Base-by-base conservation (phyloP, 23 red algal species). In the Gracilaria gracilis region DNA sequence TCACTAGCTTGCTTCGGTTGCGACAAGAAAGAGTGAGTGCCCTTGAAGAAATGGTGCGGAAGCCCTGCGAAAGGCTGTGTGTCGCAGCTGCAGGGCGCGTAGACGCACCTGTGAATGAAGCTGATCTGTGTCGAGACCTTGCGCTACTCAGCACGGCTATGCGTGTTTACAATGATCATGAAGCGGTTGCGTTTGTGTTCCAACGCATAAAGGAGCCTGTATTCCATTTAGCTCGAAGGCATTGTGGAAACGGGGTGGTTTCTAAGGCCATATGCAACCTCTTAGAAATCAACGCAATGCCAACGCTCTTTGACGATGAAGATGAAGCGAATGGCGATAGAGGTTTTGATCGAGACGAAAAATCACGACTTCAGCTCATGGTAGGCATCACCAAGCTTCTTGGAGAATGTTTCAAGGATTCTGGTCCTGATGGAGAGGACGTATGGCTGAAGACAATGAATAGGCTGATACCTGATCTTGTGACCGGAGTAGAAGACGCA, bases 231-330 rank as follows among this genome's bases (percentile, higher is more conserved):
- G 48, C 50, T 16, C 42, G 33, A 21, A 42, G 55, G 15, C 54
- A 46, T 9, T 82, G 79, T 38, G 79, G 50, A 29, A 82, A 82
- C 38, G 79, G 58, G 27, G 23, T 46, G 23, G 47, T 82, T 28
- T 82, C 79, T 23, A 82, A 65, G 27, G 79, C 79, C 9, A 82
- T 82, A 36, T 82, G 79, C 34, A 61, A n/a, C 58, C 37, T 82
- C 7, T 34, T 82, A 17, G 79, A 82, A 82, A 47, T 82, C 58
- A 62, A 65, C 29, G 54, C 58, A 39, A 23, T 61, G 35, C 79
- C 79, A 37, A 82, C 79, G 40, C 35, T 82, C n/a, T 65, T 82
- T 17, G 79, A 82, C 79, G 79, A 82, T 21, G 79, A 82, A 11
- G 55, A 77, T 31, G 72, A 77, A 50, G 17, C 46, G 23, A 50